Conservation (phyloP, 2,329 filamentous ascomycete species). For the Botrytis cinerea region DNA sequence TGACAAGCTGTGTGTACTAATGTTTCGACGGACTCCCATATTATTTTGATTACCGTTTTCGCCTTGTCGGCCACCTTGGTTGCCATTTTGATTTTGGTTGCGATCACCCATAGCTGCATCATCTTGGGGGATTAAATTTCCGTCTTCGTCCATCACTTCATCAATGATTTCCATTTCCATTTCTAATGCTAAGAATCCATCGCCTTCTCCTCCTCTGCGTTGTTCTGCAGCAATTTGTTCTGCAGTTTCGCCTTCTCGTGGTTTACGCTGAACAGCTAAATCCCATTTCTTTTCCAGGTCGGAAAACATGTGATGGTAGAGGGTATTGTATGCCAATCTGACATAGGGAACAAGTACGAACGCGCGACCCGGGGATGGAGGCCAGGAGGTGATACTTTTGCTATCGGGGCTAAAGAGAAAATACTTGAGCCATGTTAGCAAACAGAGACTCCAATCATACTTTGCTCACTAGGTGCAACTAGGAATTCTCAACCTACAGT, state of each 20-base stretch:
- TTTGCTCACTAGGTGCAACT: background rate
- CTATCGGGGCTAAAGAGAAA: constrained; percentile 33
- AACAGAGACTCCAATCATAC: background rate
- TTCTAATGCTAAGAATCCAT: constrained; percentile 33
- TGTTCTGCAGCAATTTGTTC: constrained; percentile 42
- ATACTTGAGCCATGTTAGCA: constrained; percentile 34
- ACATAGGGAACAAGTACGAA: constrained; percentile 68
- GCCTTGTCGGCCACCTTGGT: background rate
- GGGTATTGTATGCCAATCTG: constrained; percentile 61
- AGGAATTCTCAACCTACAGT: constrained; percentile 32
- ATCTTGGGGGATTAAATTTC: background rate
- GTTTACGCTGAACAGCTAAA: constrained; percentile 38
- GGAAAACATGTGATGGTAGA: constrained; percentile 49
- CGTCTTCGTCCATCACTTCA: constrained; percentile 26
- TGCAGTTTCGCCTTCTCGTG: constrained; percentile 41
- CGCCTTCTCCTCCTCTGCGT: constrained; percentile 40
- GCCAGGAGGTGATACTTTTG: constrained; percentile 36
- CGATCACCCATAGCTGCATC: background rate
- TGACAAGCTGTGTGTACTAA: constrained; percentile 56
- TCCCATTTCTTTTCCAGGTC: constrained; percentile 41
- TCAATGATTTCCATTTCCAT: constrained; percentile 32
- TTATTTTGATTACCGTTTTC: constrained; percentile 21
- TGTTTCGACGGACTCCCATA: constrained; percentile 35
- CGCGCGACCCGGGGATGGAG: constrained; percentile 65
- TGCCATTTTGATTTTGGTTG: constrained; percentile 9